Percentiles rank a stretch among this genome's conserved stretches.
Conservation (phyloP, 164 flowering plant species). For the Buxus sempervirens region DNA sequence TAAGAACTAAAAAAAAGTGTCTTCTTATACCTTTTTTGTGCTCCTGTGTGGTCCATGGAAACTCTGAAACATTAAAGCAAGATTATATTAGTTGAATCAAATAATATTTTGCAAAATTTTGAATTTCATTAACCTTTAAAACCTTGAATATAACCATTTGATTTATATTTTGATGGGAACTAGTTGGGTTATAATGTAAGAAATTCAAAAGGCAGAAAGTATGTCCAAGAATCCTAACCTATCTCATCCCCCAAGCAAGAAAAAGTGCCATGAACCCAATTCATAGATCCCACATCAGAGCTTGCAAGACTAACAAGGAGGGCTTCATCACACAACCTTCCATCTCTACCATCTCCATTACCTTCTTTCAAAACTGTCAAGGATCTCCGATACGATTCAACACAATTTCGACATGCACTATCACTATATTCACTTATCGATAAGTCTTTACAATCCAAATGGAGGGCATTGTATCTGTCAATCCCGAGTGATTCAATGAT, state of each 20-base stretch:
- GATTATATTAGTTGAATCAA: not conserved
- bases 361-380: conserved; percentile 16
- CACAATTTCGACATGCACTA: conserved; percentile 18
- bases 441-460: conserved; percentile 12
- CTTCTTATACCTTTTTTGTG: conserved; percentile 8
- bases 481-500: conserved; percentile 3
- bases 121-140: too few relatives aligned
- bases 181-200: not conserved
- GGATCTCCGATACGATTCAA: conserved; percentile 13
- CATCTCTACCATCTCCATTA: not conserved
- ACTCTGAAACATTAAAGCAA: conserved; percentile 11
- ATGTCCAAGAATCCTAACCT: conserved; percentile 10
- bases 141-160: too few relatives aligned
- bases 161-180: too few relatives aligned
- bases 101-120: not conserved
- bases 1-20: not conserved
- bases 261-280: conserved; percentile 24
- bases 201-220: not conserved
- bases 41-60: conserved; percentile 6
- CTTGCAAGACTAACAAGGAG: conserved; percentile 29
- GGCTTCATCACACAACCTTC: conserved; percentile 19
- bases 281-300: conserved; percentile 16
- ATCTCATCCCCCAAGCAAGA: conserved; percentile 29
- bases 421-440: conserved; percentile 7
- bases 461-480: conserved; percentile 10